A percentile compares a stretch with the other conserved stretches of the same genome.
Conservation (phyloP, 257 asterid species). For the Mentha longifolia region DNA sequence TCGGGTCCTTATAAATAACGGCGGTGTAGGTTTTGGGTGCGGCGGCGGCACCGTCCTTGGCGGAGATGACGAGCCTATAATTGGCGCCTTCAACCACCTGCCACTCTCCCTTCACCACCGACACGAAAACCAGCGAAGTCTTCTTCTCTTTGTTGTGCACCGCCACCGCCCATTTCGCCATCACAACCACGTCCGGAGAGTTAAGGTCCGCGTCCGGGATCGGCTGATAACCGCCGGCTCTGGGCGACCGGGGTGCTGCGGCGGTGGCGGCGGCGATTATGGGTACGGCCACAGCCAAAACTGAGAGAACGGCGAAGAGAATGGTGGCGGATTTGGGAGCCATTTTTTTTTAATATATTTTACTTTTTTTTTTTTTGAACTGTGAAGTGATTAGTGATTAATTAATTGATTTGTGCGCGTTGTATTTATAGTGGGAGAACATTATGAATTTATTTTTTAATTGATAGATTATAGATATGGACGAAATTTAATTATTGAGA, state of each 20-base stretch:
- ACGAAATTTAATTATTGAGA: no score
- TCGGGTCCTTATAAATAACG: constrained; percentile 34
- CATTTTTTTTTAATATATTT: not conserved
- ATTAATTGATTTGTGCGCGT: not conserved
- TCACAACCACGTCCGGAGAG: constrained; percentile 30
- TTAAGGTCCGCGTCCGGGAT: constrained; percentile 38
- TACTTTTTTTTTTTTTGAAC: no score
- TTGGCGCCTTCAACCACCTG: constrained; percentile 51
- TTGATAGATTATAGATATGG: no score
- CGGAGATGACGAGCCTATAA: constrained; percentile 40
- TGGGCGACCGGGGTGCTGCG: not conserved
- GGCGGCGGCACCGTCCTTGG: constrained; percentile 39
- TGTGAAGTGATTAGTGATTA: no score
- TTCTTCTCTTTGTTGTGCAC: constrained; percentile 39
- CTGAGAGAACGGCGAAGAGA: not conserved
- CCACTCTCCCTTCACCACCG: constrained; percentile 39
- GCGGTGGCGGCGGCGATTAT: not conserved
- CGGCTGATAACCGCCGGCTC: constrained; percentile 34
- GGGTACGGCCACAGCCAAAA: not conserved
- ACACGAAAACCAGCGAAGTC: constrained; percentile 25
- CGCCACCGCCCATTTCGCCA: constrained; percentile 47
- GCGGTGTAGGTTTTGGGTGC: constrained; percentile 35
- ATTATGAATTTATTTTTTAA: not conserved
- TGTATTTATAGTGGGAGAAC: not conserved
- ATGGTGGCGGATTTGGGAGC: not conserved